A percentile compares a stretch with the other conserved stretches of the same genome.
These are phyloP conservation scores for Raffaelea albimanens DNA, from an alignment of 2,329 filamentous ascomycete genomes.

Conservation along the genomic window DNA sequence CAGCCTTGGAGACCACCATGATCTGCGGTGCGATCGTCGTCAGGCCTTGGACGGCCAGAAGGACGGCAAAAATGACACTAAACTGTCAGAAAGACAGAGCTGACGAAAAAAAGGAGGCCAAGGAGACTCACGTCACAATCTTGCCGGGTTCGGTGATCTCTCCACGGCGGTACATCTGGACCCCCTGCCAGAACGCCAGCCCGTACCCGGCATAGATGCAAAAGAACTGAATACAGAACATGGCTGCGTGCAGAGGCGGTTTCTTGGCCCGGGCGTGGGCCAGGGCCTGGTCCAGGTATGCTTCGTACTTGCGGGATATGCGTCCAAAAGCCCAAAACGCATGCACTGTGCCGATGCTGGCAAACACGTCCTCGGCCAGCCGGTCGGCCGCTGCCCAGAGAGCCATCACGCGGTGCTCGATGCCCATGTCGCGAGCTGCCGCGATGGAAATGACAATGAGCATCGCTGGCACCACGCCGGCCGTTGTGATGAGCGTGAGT, in stretches of 20 bases:
- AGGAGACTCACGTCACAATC: constrained; percentile 30
- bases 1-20: constrained; percentile 90
- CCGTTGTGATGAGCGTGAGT: constrained; percentile 38
- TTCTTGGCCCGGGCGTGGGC: constrained; percentile 30
- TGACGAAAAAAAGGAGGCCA: not conserved
- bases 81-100: not conserved
- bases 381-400: constrained; percentile 53
- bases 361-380: constrained; percentile 39
- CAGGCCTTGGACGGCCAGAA: constrained; percentile 41
- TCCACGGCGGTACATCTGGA: constrained; percentile 33
- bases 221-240: constrained; percentile 37
- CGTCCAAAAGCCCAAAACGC: constrained; percentile 25
- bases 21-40: no score
- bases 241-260: constrained; percentile 29
- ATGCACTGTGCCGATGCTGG: constrained; percentile 38
- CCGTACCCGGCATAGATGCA: constrained; percentile 37
- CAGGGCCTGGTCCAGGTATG: constrained; percentile 29
- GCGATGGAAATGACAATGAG: not conserved
- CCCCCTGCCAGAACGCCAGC: constrained; percentile 42
- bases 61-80: constrained; percentile 1
- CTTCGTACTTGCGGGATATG: constrained; percentile 31
- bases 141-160: constrained; percentile 26
- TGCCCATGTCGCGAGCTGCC: constrained; percentile 47
- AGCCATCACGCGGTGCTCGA: constrained; percentile 69
- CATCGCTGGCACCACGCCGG: constrained; percentile 69